Conservation (phyloP, 371 early-diverging fungal genomes). For the Mortierella polycephala region DNA sequence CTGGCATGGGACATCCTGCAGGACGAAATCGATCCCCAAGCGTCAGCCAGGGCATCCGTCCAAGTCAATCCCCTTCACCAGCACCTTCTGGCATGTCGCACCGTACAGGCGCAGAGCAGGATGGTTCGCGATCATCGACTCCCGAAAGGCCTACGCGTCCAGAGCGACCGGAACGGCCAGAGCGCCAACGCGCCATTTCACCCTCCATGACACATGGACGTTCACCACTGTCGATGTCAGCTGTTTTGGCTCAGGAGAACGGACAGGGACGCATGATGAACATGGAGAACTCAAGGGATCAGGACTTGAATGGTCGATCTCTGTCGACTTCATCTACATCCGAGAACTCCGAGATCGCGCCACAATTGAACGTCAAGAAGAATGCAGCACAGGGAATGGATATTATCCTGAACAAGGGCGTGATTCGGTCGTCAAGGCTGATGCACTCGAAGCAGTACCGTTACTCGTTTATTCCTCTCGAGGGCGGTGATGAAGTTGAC, state of each 20-base stretch:
- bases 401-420: conserved; percentile 51
- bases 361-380: conserved; percentile 44
- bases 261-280: background rate
- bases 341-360: conserved; percentile 22
- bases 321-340: background rate
- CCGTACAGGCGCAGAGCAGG: conserved; percentile 11
- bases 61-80: conserved; percentile 34
- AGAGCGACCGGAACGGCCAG: conserved; percentile 55
- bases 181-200: conserved; percentile 54
- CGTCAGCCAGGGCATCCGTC: conserved; percentile 36
- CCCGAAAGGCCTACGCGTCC: conserved; percentile 57
- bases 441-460: conserved; percentile 56
- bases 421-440: conserved; percentile 54
- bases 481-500: conserved; percentile 56
- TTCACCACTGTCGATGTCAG: conserved; percentile 41
- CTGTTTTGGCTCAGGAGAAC: conserved; percentile 20
- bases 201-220: conserved; percentile 46
- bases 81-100: conserved; percentile 7
- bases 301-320: no score
- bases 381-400: conserved; percentile 55
- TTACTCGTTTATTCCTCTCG: conserved; percentile 55
- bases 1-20: background rate
- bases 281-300: background rate
- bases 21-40: conserved; percentile 47
- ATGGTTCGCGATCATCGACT: conserved; percentile 22